phyloP scores from a whole-genome alignment of 2,329 filamentous ascomycete species.

The Kalmusia sp. region DNA sequence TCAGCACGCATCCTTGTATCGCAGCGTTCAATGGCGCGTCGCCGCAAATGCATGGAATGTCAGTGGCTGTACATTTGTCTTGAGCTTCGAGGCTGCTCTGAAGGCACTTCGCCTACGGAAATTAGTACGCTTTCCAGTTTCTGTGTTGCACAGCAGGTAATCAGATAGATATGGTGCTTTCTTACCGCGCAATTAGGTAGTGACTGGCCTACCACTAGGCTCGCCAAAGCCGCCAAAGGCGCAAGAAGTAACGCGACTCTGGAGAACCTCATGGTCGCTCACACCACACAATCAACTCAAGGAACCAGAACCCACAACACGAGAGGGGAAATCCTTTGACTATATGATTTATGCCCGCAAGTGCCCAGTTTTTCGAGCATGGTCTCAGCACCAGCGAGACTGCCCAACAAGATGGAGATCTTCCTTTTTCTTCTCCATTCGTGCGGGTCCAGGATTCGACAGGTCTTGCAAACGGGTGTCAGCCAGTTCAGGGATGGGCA shows the following conservation, averaged over 20 bases:
- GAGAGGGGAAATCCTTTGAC: not conserved
- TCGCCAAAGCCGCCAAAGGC: not conserved
- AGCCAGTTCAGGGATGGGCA: not conserved
- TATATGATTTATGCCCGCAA: not conserved
- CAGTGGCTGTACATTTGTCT: not conserved
- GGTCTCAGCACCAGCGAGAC: not conserved
- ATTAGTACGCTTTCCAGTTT: not conserved
- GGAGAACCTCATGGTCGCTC: not conserved
- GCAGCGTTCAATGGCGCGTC: conserved; percentile 10
- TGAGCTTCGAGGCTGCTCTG: not conserved
- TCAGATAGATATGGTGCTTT: not conserved
- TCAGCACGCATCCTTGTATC: conserved; percentile 18
- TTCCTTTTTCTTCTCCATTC: not conserved
- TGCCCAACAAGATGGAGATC: not conserved
- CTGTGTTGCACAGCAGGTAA: not conserved
- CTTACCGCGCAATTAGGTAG: conserved; percentile 4
- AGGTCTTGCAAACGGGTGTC: not conserved
- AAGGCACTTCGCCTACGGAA: not conserved
- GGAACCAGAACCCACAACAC: not conserved
- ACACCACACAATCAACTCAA: not conserved
- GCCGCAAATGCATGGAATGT: conserved; percentile 19
- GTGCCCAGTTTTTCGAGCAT: not conserved
- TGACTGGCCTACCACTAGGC: not conserved
- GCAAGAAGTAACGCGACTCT: not conserved
- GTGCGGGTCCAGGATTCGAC: not conserved